Evolutionary conservation across 305 asterid species (phyloP).

Genomic region (Fraxinus paxiana): DNA sequence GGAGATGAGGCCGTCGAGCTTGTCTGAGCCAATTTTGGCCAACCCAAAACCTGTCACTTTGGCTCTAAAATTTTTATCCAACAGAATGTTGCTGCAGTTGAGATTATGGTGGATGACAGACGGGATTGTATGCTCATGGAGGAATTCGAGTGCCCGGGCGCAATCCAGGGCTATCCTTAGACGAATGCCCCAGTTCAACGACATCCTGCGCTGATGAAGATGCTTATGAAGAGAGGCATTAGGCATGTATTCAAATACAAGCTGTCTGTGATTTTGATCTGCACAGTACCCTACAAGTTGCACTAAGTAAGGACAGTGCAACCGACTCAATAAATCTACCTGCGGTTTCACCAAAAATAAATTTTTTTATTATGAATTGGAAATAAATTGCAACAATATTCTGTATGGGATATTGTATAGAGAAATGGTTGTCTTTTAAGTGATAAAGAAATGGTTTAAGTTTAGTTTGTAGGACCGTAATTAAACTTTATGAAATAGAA

Average conservation of each 20-base stretch:
- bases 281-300: constrained; percentile 80
- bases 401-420: not conserved
- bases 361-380: not conserved
- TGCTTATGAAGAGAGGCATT: constrained; percentile 48
- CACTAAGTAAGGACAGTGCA: constrained; percentile 53
- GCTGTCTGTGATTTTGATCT: constrained; percentile 57
- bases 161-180: constrained; percentile 63
- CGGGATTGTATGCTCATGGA: constrained; percentile 66
- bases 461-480: no score
- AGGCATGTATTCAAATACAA: constrained; percentile 62
- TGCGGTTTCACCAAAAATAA: not conserved
- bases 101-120: constrained; percentile 70
- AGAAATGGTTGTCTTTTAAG: not conserved
- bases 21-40: constrained; percentile 71
- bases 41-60: constrained; percentile 63
- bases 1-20: constrained; percentile 60
- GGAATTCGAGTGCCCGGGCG: constrained; percentile 63
- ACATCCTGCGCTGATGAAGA: constrained; percentile 25
- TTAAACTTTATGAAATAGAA: no score
- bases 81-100: constrained; percentile 60
- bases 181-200: constrained; percentile 56
- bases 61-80: constrained; percentile 56
- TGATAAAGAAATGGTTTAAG: not conserved
- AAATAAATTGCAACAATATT: not conserved
- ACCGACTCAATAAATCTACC: constrained; percentile 56